Evolutionary conservation across 2,329 filamentous ascomycete genomes (phyloP), one percentile per base, ranked within the genome.

Genomic region (Penicillium sp.): DNA sequence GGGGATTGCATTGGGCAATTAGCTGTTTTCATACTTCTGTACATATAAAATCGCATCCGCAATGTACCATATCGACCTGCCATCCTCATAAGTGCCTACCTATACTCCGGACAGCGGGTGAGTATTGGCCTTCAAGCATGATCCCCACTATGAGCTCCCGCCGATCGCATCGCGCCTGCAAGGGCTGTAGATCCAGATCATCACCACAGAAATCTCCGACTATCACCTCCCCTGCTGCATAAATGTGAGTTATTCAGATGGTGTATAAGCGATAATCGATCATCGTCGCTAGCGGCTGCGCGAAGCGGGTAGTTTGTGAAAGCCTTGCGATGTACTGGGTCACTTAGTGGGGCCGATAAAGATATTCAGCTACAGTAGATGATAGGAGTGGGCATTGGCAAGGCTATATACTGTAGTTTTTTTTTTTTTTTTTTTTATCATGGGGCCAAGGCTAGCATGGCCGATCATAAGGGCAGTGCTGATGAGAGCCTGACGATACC

Each of bases 1-100:
- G 13, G 67, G 64, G 1, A 63, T 71, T 50, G 62, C 63, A 1
- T 60, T 71, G 18, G 61, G 59, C 52, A 58, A 57, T 28, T 67
- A 39, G 49, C 14, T 14, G 5, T 16, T 54, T 60, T 1, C n/a
- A 29, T 16, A 19, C 28, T 14, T 9, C 7, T 19, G 9, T 31
- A 31, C n/a, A 31, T 31, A 29, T 45, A 31, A 11, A 6, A 31
- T 45, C n/a, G 10, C 24, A 28, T 28, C 5, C 24, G 24, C 26
- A 14, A 45, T 45, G 42, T 45, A 45, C 26, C 7, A 45, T 45
- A 45, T 29, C 11, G 19, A 28, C 21, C n/a, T n/a, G n/a, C 24
- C 24, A 28, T 28, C 24, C 24, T n/a, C n/a, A n/a, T n/a, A n/a
- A n/a, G n/a, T n/a, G n/a, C n/a, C n/a, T n/a, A n/a, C n/a, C n/a